Conservation (phyloP, 768 basidiomycete species). For the Udeniomyces megalosporus region DNA sequence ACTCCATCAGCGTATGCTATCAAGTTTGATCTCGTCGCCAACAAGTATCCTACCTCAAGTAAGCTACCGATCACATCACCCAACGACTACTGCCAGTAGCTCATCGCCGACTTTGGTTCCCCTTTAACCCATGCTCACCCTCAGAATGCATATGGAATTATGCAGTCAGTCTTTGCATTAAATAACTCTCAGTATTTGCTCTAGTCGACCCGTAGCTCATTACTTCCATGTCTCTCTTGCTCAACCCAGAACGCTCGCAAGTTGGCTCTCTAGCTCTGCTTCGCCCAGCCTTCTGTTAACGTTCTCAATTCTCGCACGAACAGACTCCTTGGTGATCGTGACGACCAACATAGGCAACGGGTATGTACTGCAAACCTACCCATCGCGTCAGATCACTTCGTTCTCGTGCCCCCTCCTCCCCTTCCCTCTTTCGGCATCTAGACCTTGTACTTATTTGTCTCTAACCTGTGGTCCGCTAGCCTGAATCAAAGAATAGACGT, state of each 20-base stretch:
- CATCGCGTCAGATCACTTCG: not conserved
- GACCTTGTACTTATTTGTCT: slow-evolving; percentile 13
- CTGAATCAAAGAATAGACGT: slow-evolving; percentile 71
- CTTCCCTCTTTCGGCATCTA: not conserved
- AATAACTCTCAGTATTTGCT: not conserved
- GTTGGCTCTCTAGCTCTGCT: not conserved
- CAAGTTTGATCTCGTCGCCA: slow-evolving; percentile 65
- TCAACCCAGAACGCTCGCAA: not conserved
- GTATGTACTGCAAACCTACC: not conserved
- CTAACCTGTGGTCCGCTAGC: not conserved
- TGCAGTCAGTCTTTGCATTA: slow-evolving; percentile 50
- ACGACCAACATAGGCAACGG: slow-evolving; percentile 72
- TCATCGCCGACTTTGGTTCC: not conserved
- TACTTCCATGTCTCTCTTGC: not conserved
- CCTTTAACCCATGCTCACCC: not conserved
- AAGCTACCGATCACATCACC: slow-evolving; percentile 3
- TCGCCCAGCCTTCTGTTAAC: not conserved
- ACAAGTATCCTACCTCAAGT: slow-evolving; percentile 51
- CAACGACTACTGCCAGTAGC: not conserved
- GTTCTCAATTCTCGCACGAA: not conserved
- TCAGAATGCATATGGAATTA: slow-evolving; percentile 87
- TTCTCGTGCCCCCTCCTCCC: not conserved
- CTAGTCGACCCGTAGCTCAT: not conserved
- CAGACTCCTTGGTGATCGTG: slow-evolving; percentile 72
- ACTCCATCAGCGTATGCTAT: slow-evolving; percentile 40